phyloP scores from a whole-genome alignment of 2,329 filamentous ascomycete species.

The Penicillium sp. region DNA sequence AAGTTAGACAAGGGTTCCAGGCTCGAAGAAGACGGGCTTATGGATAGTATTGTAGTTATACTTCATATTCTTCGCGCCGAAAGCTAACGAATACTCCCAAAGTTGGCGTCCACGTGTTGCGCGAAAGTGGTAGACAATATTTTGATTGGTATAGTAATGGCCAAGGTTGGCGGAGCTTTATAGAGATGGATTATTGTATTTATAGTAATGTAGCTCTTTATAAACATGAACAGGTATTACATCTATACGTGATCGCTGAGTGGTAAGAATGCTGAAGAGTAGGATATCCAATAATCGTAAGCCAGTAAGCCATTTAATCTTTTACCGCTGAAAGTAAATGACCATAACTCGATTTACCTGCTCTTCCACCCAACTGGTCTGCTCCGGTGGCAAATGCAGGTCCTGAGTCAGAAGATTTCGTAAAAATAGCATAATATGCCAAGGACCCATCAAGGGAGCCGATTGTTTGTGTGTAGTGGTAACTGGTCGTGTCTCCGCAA shows the following conservation, averaged over 20 bases:
- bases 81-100: too few species aligned
- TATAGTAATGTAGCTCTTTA: neutral
- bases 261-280: neutral
- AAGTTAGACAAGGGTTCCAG: too few species aligned
- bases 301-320: neutral
- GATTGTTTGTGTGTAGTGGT: conserved; percentile 21
- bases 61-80: too few species aligned
- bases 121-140: too few species aligned
- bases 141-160: too few species aligned
- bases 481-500: conserved; percentile 17
- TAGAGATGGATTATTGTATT: neutral
- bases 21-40: too few species aligned
- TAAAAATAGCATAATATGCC: conserved; percentile 23
- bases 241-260: neutral
- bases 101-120: too few species aligned
- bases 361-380: conserved; percentile 21
- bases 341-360: conserved; percentile 25
- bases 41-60: too few species aligned
- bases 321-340: conserved; percentile 25
- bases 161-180: too few species aligned
- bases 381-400: conserved; percentile 18
- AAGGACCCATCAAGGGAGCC: conserved; percentile 29
- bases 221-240: neutral
- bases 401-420: conserved; percentile 20
- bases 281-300: neutral